These are phyloP conservation scores for Nakataea oryzae DNA, from an alignment of 2,329 filamentous ascomycete genomes.

Conservation along the genomic window DNA sequence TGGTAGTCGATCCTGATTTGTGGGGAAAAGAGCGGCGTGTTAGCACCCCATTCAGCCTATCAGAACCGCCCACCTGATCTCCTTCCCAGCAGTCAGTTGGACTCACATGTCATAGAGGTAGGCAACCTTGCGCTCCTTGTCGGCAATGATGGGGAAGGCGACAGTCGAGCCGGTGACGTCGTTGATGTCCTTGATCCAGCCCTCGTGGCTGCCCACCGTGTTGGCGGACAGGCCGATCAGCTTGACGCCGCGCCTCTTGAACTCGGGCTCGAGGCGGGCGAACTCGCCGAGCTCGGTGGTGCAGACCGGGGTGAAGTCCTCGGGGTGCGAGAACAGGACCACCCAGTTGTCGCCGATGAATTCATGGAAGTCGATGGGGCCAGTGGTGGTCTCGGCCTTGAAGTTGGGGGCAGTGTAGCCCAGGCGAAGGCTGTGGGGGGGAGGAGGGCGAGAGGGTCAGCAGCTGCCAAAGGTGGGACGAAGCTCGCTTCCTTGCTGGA, in stretches of 20 bases:
- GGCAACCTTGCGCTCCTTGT: conserved; percentile 67
- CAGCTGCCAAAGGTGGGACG: no score
- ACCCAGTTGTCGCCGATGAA: conserved; percentile 73
- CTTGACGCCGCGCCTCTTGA: conserved; percentile 78
- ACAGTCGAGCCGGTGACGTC: conserved; percentile 64
- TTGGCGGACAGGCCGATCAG: conserved; percentile 87
- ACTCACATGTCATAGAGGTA: conserved; percentile 62
- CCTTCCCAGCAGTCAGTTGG: no score
- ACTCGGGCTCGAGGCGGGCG: conserved; percentile 79
- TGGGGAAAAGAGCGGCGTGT: not conserved
- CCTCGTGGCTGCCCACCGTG: conserved; percentile 70
- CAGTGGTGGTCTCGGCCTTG: conserved; percentile 68
- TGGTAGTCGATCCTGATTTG: conserved; percentile 54
- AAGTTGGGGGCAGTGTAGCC: conserved; percentile 69
- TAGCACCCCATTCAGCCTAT: no score
- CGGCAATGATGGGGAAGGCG: conserved; percentile 70
- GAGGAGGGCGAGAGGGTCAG: not conserved
- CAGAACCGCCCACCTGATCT: no score
- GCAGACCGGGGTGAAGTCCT: conserved; percentile 91
- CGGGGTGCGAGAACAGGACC: conserved; percentile 75
- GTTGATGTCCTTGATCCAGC: conserved; percentile 85
- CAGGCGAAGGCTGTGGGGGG: conserved; percentile 44
- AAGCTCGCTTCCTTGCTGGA: not conserved
- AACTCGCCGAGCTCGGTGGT: conserved; percentile 90
- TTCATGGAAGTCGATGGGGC: conserved; percentile 73